These are phyloP conservation scores for Polyporus arcularius DNA, from an alignment of 768 basidiomycete species.

Conservation along the genomic window DNA sequence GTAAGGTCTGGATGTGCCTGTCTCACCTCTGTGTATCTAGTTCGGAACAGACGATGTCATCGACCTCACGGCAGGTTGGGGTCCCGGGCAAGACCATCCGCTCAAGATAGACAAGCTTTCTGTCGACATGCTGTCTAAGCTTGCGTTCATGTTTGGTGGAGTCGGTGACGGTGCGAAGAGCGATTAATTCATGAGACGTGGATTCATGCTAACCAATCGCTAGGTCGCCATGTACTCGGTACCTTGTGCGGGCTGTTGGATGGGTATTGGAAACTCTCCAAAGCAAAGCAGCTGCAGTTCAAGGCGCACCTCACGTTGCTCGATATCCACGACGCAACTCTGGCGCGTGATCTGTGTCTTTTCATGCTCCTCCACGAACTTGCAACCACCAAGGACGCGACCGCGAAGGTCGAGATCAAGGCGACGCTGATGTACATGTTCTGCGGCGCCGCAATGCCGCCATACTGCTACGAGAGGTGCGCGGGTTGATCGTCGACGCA, in stretches of 20 bases:
- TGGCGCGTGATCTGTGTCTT: constrained; percentile 17
- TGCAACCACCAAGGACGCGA: background rate
- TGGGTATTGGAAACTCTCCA: background rate
- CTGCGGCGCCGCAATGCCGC: constrained; percentile 5
- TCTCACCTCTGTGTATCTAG: background rate
- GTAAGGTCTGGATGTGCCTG: too few relatives aligned
- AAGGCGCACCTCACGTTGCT: constrained; percentile 16
- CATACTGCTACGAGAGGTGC: constrained; percentile 5
- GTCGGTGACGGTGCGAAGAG: constrained; percentile 18
- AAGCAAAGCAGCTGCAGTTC: background rate
- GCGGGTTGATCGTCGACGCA: too few relatives aligned
- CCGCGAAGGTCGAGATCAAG: constrained; percentile 13
- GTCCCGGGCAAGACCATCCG: background rate
- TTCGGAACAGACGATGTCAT: constrained; percentile 12
- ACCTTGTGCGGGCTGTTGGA: constrained; percentile 4
- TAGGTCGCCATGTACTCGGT: constrained; percentile 12
- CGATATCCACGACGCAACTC: constrained; percentile 9
- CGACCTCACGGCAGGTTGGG: constrained; percentile 6
- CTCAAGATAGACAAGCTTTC: background rate
- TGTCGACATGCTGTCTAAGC: background rate
- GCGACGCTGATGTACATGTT: constrained; percentile 5
- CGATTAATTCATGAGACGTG: background rate
- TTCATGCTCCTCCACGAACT: constrained; percentile 11
- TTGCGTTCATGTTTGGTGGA: constrained; percentile 17
- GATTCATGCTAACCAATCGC: too few relatives aligned